Conservation (phyloP, 805 yeast species). For the Nakazawaea populi region DNA sequence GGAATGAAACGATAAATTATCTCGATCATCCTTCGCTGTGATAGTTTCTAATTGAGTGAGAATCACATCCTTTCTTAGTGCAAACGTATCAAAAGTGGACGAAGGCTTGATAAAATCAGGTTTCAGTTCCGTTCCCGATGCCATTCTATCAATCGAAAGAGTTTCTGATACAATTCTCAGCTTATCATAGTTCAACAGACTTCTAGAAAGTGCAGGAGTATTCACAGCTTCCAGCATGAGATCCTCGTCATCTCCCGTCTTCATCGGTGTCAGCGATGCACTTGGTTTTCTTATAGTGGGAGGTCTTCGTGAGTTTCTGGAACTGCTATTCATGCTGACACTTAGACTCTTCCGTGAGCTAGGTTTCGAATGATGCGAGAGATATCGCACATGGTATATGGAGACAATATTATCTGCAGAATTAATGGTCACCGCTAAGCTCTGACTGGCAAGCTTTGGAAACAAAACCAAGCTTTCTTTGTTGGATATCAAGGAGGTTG, state of each 20-base stretch:
- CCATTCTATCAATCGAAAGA: conserved; percentile 38
- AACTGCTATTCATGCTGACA: conserved; percentile 15
- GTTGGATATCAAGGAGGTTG: conserved; percentile 57
- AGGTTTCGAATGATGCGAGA: conserved; percentile 18
- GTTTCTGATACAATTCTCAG: conserved; percentile 31
- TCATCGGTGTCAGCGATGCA: conserved; percentile 16
- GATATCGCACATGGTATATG: conserved; percentile 51
- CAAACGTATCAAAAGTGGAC: conserved; percentile 24
- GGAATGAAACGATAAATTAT: conserved; percentile 29
- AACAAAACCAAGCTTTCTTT: conserved; percentile 52
- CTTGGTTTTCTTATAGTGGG: conserved; percentile 15
- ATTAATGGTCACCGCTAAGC: conserved; percentile 54
- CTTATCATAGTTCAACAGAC: conserved; percentile 16
- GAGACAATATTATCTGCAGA: conserved; percentile 36
- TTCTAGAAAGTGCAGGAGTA: not conserved
- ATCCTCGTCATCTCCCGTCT: conserved; percentile 1
- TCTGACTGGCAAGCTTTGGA: conserved; percentile 35
- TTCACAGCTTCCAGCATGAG: conserved; percentile 9
- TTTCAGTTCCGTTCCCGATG: conserved; percentile 29
- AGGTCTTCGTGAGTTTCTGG: conserved; percentile 20
- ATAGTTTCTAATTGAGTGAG: conserved; percentile 51
- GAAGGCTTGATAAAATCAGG: conserved; percentile 19
- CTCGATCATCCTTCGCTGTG: conserved; percentile 25
- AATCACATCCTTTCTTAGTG: conserved; percentile 61
- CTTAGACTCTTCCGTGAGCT: conserved; percentile 5